phyloP scores from a whole-genome alignment of 345 rosid species.

The Pelargonium nanum region DNA sequence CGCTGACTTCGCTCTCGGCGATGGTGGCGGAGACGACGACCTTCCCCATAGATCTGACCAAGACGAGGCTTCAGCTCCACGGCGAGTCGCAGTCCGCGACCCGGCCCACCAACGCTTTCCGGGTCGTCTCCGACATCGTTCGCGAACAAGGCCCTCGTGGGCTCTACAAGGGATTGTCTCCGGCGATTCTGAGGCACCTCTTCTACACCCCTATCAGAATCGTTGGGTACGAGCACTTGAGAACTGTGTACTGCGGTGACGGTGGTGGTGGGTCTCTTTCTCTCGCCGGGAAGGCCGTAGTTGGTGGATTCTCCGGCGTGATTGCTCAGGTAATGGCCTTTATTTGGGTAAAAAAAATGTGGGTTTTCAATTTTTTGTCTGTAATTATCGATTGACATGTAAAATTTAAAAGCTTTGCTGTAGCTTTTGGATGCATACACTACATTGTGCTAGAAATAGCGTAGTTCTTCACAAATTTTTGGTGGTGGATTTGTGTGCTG shows the following conservation, averaged over 20 bases:
- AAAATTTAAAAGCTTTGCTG: background rate
- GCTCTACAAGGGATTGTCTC: conserved; percentile 62
- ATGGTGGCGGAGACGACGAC: conserved; percentile 73
- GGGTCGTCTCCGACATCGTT: conserved; percentile 41
- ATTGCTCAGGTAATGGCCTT: conserved; percentile 56
- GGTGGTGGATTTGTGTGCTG: no score
- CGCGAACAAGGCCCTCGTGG: conserved; percentile 44
- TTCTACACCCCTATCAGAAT: conserved; percentile 77
- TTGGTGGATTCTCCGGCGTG: conserved; percentile 75
- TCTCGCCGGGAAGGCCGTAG: conserved; percentile 44
- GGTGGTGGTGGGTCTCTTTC: conserved; percentile 37
- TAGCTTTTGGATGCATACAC: background rate
- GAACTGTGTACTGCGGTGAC: conserved; percentile 25
- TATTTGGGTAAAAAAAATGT: background rate
- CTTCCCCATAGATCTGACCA: conserved; percentile 76
- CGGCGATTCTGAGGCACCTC: conserved; percentile 64
- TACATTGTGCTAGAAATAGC: background rate
- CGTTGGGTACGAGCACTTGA: conserved; percentile 69
- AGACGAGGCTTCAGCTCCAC: conserved; percentile 82
- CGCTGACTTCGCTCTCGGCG: conserved; percentile 65
- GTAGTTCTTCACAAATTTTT: background rate
- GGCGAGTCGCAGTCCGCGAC: conserved; percentile 27
- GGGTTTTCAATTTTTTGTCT: background rate
- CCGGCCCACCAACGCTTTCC: conserved; percentile 32
- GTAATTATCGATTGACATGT: background rate